Percentiles rank a stretch among this genome's conserved stretches.
Evolutionary conservation across 345 rosid species (phyloP).

Genomic region (Citrus australasica): DNA sequence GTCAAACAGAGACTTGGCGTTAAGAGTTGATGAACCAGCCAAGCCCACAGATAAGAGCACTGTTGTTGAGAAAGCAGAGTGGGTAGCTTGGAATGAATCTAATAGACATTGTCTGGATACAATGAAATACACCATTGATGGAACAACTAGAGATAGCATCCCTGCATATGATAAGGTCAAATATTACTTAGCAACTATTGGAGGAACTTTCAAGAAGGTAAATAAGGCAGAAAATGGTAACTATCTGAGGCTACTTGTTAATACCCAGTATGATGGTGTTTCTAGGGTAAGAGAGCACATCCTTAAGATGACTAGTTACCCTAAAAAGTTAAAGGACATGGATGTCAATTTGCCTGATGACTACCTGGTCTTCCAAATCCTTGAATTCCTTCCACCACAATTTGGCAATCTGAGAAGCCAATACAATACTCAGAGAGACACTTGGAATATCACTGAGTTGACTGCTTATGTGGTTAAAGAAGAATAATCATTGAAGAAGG

Average conservation of each 20-base stretch:
- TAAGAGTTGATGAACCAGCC: neutral
- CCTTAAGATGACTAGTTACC: neutral
- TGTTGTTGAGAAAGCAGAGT: rapidly evolving
- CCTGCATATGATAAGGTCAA: neutral
- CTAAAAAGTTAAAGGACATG: too few species aligned
- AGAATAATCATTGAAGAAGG: too few species aligned
- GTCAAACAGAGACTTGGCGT: neutral
- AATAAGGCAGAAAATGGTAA: neutral
- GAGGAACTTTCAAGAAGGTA: neutral
- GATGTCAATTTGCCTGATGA: too few species aligned
- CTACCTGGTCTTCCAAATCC: too few species aligned
- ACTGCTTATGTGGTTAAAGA: too few species aligned
- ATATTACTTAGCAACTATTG: neutral
- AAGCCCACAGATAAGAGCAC: too few species aligned
- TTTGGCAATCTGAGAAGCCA: too few species aligned
- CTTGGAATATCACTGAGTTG: too few species aligned
- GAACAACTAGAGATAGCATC: neutral
- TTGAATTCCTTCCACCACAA: too few species aligned
- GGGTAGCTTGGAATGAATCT: neutral
- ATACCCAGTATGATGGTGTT: too few species aligned
- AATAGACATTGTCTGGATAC: neutral
- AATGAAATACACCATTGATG: neutral
- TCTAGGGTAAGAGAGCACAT: neutral
- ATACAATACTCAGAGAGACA: too few species aligned
- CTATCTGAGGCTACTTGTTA: neutral